phyloP scores from a whole-genome alignment of 768 basidiomycete species.

The Saitozyma podzolica region DNA sequence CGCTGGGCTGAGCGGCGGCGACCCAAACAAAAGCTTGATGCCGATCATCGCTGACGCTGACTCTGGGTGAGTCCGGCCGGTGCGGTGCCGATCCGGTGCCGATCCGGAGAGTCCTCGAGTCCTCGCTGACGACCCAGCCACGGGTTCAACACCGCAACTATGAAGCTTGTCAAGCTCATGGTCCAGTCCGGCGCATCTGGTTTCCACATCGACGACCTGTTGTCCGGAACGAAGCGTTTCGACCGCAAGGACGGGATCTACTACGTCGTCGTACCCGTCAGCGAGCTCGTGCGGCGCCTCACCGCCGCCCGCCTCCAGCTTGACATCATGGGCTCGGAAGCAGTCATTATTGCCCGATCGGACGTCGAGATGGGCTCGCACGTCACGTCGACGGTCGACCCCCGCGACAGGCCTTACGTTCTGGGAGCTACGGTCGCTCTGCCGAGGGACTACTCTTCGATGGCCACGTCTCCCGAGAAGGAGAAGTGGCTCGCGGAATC shows the following conservation, averaged over 20 bases:
- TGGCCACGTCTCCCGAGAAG: slow-evolving; percentile 71
- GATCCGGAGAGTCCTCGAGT: neutral
- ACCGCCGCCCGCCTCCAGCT: slow-evolving; percentile 84
- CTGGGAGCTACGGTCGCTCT: slow-evolving; percentile 51
- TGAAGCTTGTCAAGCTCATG: slow-evolving; percentile 91
- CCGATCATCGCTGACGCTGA: slow-evolving; percentile 95
- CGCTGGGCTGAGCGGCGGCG: slow-evolving; percentile 1
- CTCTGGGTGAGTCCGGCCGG: slow-evolving; percentile 66
- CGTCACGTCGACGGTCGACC: slow-evolving; percentile 78
- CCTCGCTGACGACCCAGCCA: slow-evolving; percentile 59
- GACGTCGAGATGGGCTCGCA: slow-evolving; percentile 86
- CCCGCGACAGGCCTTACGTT: slow-evolving; percentile 67
- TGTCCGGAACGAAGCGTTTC: slow-evolving; percentile 81
- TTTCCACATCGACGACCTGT: slow-evolving; percentile 85
- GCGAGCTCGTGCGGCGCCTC: slow-evolving; percentile 80
- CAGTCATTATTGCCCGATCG: slow-evolving; percentile 78
- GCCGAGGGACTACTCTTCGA: slow-evolving; percentile 56
- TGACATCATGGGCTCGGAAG: slow-evolving; percentile 68
- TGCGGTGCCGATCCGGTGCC: neutral
- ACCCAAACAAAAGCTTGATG: slow-evolving; percentile 71
- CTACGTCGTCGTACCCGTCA: slow-evolving; percentile 88
- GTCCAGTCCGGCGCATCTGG: slow-evolving; percentile 93
- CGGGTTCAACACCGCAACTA: slow-evolving; percentile 86
- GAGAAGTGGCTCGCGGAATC: slow-evolving; percentile 61
- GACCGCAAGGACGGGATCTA: slow-evolving; percentile 80